These are phyloP conservation scores for Begonia loranthoides DNA, from an alignment of 306 rosid genomes.

Conservation along the genomic window DNA sequence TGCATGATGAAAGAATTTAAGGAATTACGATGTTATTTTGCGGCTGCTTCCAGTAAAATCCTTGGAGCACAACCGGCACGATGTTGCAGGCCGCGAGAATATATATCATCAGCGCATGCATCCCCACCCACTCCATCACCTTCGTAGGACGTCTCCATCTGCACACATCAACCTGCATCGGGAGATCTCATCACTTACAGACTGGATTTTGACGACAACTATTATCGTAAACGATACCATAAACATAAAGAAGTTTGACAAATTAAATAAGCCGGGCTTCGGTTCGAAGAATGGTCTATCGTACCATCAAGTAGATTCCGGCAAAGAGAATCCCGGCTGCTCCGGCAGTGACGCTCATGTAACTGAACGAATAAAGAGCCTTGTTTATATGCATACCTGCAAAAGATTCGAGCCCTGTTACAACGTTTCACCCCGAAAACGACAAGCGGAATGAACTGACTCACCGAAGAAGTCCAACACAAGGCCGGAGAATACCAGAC, in stretches of 20 bases:
- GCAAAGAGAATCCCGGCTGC: conserved; percentile 66
- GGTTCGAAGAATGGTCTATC: no score
- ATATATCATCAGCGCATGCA: conserved; percentile 73
- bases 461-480: conserved; percentile 54
- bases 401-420: conserved; percentile 2
- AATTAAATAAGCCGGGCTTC: no score
- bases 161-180: conserved; percentile 71
- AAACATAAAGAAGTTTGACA: no score
- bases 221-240: no score
- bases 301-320: conserved; percentile 73
- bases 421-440: not conserved
- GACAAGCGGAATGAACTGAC: not conserved
- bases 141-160: conserved; percentile 40
- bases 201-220: no score
- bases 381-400: conserved; percentile 80
- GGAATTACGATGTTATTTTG: conserved; percentile 55
- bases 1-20: not conserved
- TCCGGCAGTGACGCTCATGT: conserved; percentile 79
- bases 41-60: conserved; percentile 72
- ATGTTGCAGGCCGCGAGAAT: conserved; percentile 74
- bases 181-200: no score
- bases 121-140: conserved; percentile 85
- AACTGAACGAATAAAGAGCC: conserved; percentile 78
- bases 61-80: conserved; percentile 70
- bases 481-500: conserved; percentile 47